A percentile compares a stretch with the other conserved stretches of the same genome.
phyloP scores from a whole-genome alignment of 73 alveolate genomes.

The Blepharisma stoltei region DNA sequence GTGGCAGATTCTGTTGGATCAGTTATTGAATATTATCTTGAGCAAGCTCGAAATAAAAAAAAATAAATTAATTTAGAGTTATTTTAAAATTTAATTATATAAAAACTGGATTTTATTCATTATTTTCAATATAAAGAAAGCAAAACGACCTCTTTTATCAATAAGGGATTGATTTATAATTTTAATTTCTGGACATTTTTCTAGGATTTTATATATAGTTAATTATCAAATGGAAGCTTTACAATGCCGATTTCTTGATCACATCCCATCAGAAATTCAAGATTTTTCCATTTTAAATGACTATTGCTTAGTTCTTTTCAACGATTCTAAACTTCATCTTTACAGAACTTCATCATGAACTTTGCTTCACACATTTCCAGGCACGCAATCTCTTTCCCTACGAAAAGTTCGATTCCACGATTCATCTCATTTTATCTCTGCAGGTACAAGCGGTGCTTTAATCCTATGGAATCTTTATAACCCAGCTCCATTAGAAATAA shows the following conservation, averaged over 20 bases:
- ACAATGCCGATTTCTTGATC: conserved; percentile 23
- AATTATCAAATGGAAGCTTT: not conserved
- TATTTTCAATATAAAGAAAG: too few relatives aligned
- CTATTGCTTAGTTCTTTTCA: not conserved
- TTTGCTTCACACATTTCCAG: not conserved
- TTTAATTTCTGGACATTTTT: too few relatives aligned
- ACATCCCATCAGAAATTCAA: conserved; percentile 1
- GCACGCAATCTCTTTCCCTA: not conserved
- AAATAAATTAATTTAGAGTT: too few relatives aligned
- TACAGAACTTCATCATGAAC: conserved; percentile 3
- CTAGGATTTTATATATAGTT: too few relatives aligned
- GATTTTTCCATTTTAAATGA: not conserved
- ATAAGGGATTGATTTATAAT: too few relatives aligned
- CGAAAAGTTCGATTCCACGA: not conserved
- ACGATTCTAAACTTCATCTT: not conserved
- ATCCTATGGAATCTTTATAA: not conserved
- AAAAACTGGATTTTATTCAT: too few relatives aligned
- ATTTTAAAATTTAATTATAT: too few relatives aligned
- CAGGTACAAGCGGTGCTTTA: not conserved
- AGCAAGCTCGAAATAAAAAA: too few relatives aligned
- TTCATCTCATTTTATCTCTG: not conserved
- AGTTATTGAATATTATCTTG: too few relatives aligned
- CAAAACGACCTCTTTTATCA: too few relatives aligned
- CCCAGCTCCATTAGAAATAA: not conserved
- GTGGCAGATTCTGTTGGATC: too few relatives aligned